Percentiles rank a stretch among this genome's conserved stretches.
phyloP scores from a whole-genome alignment of 2,329 filamentous ascomycete species.

The Periconia macrospinosa region DNA sequence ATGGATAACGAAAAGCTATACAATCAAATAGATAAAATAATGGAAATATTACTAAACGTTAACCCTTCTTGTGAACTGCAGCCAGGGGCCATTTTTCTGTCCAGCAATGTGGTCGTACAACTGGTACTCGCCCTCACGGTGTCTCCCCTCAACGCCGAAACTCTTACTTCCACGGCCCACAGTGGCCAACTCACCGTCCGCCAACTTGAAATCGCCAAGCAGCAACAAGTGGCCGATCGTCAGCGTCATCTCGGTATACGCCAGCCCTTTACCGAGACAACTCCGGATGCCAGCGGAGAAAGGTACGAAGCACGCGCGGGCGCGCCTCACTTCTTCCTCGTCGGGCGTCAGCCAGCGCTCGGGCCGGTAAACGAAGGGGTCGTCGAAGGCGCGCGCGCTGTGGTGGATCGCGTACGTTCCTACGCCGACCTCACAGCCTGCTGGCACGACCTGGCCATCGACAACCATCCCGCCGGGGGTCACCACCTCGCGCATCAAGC shows the following conservation, averaged over 20 bases:
- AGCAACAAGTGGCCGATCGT: too few relatives aligned
- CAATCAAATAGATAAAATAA: too few relatives aligned
- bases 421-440: not conserved
- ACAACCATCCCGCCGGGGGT: not conserved
- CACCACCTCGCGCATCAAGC: not conserved
- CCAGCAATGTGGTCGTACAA: too few relatives aligned
- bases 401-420: not conserved
- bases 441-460: not conserved
- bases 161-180: too few relatives aligned
- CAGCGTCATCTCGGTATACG: conserved; percentile 1
- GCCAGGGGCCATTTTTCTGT: too few relatives aligned
- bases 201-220: too few relatives aligned
- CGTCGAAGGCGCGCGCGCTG: not conserved
- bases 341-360: not conserved
- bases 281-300: not conserved
- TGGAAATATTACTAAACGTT: too few relatives aligned
- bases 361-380: not conserved
- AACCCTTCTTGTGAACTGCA: too few relatives aligned
- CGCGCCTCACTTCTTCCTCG: not conserved
- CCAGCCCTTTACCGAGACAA: not conserved
- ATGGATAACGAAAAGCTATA: too few relatives aligned
- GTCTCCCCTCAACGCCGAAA: too few relatives aligned
- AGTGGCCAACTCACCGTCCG: too few relatives aligned
- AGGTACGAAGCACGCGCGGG: not conserved
- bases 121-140: too few relatives aligned